Evolutionary conservation across 352 stramenopile species (phyloP).

Genomic region (Pythium aristosporum): DNA sequence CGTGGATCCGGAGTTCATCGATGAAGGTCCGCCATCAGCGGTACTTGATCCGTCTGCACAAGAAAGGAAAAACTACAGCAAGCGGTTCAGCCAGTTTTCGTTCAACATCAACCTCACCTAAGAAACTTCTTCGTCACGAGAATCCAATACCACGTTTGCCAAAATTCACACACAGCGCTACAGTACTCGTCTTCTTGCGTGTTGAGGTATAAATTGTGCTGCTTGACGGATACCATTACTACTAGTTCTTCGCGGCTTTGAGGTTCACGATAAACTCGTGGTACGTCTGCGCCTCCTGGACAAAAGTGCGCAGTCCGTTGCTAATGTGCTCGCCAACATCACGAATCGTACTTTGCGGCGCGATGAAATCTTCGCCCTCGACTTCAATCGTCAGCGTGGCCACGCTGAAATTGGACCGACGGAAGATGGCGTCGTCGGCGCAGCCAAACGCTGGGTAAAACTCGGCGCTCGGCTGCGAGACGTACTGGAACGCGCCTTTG

Average conservation of each 20-base stretch:
- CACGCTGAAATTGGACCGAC: slow-evolving; percentile 24
- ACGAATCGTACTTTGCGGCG: slow-evolving; percentile 51
- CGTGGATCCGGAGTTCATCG: slow-evolving; percentile 87
- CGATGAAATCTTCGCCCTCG: slow-evolving; percentile 32
- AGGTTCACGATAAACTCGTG: slow-evolving; percentile 38
- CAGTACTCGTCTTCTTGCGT: too few species aligned
- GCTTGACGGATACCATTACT: too few species aligned
- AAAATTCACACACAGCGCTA: too few species aligned
- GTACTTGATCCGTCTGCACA: slow-evolving; percentile 70
- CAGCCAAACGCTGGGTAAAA: slow-evolving; percentile 31
- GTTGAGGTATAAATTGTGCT: too few species aligned
- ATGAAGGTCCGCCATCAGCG: slow-evolving; percentile 80
- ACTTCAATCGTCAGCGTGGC: slow-evolving; percentile 39
- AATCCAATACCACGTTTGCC: neutral
- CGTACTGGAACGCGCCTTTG: slow-evolving; percentile 16
- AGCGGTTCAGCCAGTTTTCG: slow-evolving; percentile 89
- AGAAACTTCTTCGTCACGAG: too few species aligned
- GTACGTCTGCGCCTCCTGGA: slow-evolving; percentile 49
- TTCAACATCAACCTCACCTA: slow-evolving; percentile 82
- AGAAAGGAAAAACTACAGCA: slow-evolving; percentile 66
- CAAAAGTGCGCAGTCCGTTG: slow-evolving; percentile 55
- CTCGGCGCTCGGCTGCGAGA: slow-evolving; percentile 8
- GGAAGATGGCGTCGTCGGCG: slow-evolving; percentile 31
- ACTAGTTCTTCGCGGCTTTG: slow-evolving; percentile 2
- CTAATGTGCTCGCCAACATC: slow-evolving; percentile 53